Base-by-base conservation (phyloP, 2,329 filamentous ascomycete genomes). In the Colletotrichum abscissum region DNA sequence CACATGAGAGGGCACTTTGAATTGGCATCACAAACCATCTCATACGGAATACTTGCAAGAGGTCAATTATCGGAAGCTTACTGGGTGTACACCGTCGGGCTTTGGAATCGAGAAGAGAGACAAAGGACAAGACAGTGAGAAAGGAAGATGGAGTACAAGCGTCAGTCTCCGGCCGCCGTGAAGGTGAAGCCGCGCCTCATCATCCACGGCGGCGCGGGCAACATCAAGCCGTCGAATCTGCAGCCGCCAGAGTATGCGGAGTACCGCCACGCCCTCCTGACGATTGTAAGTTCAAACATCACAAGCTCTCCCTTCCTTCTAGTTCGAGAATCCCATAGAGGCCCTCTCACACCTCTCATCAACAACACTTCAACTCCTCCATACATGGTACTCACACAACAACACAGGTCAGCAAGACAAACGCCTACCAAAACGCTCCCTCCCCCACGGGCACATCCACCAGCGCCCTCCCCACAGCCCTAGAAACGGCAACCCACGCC, bases 401-500 rank as follows among this genome's bases (percentile, higher is more conserved):
- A 9, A 5, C 71, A 88, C 71, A 88, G 87, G 78, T 90, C 66
- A 80, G 81, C 62, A 85, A 81, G 63, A 84, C 87, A 30, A 80
- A 86, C 73, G 74, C 76, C 9, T 89, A 85, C 81, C 89, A 89
- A 84, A 83, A 76, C 52, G 83, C 82, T 4, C 79, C 79, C 8
- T 19, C 14, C 16, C 14, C 16, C 38, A 42, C 38, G 0, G 5
- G 38, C 38, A 42, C 5, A 16, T 7, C 14, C 33, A 49, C 60
- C 1, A 72, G 49, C 28, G 52, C 42, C 2, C 77, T 80, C 76
- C 88, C 89, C 9, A 87, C 87, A 0, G 93, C 95, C 0, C 87
- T 98, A 16, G 91, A 94, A 68, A 89, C 91, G 1, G 94, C 94
- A 1, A 92, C 92, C 1, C 89, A 92, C 80, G 95, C 95, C 57